A percentile compares a stretch with the other conserved stretches of the same genome.
Conservation (phyloP, 345 rosid species). For the Iberis pinnata region DNA sequence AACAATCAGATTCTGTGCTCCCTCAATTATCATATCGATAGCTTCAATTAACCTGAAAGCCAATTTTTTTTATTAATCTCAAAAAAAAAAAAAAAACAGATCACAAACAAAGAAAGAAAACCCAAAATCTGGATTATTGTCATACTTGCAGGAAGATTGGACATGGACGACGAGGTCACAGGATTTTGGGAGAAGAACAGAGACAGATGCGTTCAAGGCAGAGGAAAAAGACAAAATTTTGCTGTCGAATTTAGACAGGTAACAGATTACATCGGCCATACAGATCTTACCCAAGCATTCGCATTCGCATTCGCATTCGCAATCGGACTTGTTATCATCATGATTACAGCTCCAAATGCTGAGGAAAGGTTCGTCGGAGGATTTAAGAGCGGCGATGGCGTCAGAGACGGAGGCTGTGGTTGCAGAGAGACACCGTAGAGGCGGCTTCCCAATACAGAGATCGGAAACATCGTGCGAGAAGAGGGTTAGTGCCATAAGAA, state of each 20-base stretch:
- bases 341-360: slow-evolving; percentile 79
- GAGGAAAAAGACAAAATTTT: slow-evolving; percentile 40
- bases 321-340: slow-evolving; percentile 7
- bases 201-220: slow-evolving; percentile 56
- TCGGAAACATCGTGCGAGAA: slow-evolving; percentile 42
- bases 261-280: slow-evolving; percentile 85
- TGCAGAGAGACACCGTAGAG: slow-evolving; percentile 53
- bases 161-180: slow-evolving; percentile 48
- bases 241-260: slow-evolving; percentile 48
- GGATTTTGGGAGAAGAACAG: slow-evolving; percentile 48
- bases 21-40: slow-evolving; percentile 66
- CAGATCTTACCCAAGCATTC: slow-evolving; percentile 76
- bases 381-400: slow-evolving; percentile 48
- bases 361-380: slow-evolving; percentile 50
- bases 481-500: slow-evolving; percentile 25
- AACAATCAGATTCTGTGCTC: slow-evolving; percentile 79
- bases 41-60: slow-evolving; percentile 64
- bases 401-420: slow-evolving; percentile 40
- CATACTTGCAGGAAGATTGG: slow-evolving; percentile 63
- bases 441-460: slow-evolving; percentile 94
- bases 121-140: background rate
- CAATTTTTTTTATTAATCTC: background rate
- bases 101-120: background rate
- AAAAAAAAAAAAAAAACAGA: background rate
- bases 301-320: slow-evolving; percentile 44